Base-by-base conservation (phyloP, 176 grass and related monocot species). In the Oryza brachyantha region DNA sequence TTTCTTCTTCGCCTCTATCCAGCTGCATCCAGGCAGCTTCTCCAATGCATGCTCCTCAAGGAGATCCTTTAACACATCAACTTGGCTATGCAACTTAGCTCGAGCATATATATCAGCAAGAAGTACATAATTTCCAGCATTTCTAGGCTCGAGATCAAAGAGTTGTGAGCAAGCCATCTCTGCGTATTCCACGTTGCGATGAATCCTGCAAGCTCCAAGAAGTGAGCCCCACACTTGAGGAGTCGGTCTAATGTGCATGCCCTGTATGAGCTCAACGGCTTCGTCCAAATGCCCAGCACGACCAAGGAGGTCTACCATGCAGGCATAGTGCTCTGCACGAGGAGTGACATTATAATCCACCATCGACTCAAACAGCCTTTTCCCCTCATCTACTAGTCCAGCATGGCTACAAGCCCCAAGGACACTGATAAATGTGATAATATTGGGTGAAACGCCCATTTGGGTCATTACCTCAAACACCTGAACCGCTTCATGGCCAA, bases 41-140 rank as follows among this genome's bases (percentile, higher is more conserved):
- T 85, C 81, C 35, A 98, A 73, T 0, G 24, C 72, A 46, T 70
- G 86, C 73, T 90, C 89, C 75, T 98, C 87, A 39, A 94, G 66
- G 63, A 98, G 67, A 41, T 92, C 82, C 89, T 81, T 92, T 10
- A 98, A 70, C 26, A 91, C 85, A 58, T 31, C 78, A 62, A 88
- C 82, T 86, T 98, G 85, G 28, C 80, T 68, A 41, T 84, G 82
- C 85, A 94, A 59, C 28, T 92, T 72, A 64, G 89, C 95, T 68
- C 72, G 87, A 45, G 76, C 86, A 86, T 94, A 98, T 40, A 98
- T 91, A 78, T 92, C 95, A 72, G 91, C 87, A 48, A 94, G 75
- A 24, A 98, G 83, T n/a, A 94, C 85, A 83, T 97, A 97, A 65
- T 97, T 97, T 63, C 92, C 95, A 12, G 95, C 86, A 88, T 97